Evolutionary conservation across 306 rosid genomes (phyloP).

Genomic region (Canavalia ensiformis): DNA sequence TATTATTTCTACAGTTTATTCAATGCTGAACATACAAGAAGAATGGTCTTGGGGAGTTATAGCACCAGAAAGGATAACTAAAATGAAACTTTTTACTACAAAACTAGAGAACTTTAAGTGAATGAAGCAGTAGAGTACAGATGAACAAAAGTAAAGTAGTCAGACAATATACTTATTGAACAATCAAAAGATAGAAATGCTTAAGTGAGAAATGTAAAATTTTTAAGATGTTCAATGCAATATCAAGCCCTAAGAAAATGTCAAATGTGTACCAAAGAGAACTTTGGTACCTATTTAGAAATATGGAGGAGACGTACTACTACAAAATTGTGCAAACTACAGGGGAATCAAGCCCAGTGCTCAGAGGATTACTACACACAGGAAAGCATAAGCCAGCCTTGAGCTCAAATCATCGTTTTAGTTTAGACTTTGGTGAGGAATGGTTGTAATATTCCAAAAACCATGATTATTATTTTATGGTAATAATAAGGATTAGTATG

Average conservation of each 20-base stretch:
- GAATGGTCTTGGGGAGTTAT: conserved; percentile 11
- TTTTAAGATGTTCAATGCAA: too few species aligned
- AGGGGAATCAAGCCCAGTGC: too few species aligned
- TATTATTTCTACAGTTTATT: neutral
- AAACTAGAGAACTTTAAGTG: neutral
- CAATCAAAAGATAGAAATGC: too few species aligned
- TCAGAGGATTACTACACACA: conserved; percentile 11
- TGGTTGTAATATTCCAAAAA: conserved; percentile 2
- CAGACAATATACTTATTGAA: neutral
- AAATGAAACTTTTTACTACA: neutral
- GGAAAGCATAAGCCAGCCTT: conserved; percentile 20
- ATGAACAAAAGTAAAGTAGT: neutral
- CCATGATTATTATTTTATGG: neutral
- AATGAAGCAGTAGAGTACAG: neutral
- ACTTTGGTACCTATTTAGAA: neutral
- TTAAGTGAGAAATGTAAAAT: too few species aligned
- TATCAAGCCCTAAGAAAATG: neutral
- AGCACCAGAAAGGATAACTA: neutral
- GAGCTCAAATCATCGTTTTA: conserved; percentile 15
- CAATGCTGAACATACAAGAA: neutral
- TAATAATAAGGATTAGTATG: neutral
- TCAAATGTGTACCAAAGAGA: neutral
- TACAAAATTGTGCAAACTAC: neutral
- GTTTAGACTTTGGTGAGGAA: neutral
- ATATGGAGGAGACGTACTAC: neutral